Percentiles rank a stretch among this genome's conserved stretches.
These are phyloP conservation scores for Citrullus amarus DNA, from an alignment of 306 rosid species.

Conservation along the genomic window DNA sequence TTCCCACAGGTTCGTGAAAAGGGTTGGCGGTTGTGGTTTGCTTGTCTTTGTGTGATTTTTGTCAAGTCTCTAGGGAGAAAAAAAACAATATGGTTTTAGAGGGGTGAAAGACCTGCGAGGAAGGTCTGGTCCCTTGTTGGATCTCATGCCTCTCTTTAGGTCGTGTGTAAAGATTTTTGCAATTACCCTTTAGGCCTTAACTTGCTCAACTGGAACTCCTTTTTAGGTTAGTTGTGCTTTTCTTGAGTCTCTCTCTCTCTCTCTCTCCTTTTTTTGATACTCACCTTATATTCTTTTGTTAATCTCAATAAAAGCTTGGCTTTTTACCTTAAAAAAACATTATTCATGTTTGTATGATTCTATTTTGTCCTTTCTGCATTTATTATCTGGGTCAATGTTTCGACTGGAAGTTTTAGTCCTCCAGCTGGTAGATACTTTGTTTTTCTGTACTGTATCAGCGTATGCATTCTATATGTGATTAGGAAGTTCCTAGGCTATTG, in stretches of 20 bases:
- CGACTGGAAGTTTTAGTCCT: background rate
- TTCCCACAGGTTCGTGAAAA: background rate
- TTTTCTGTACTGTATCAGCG: background rate
- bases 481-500: background rate
- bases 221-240: background rate
- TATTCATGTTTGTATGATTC: background rate
- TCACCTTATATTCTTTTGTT: background rate
- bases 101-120: background rate
- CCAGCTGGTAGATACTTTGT: background rate
- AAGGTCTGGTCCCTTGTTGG: background rate
- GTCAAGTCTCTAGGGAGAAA: background rate
- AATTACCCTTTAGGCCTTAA: background rate
- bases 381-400: background rate
- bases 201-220: background rate
- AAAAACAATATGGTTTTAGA: background rate
- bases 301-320: background rate
- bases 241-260: background rate
- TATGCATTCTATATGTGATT: background rate
- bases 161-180: too few relatives aligned
- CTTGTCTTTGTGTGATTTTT: background rate
- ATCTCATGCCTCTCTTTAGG: background rate
- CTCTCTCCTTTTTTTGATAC: background rate
- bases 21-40: background rate
- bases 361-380: background rate
- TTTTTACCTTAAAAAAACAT: background rate